Conservation (phyloP, 2,329 filamentous ascomycete species). For the Albophoma yamanashiensis region DNA sequence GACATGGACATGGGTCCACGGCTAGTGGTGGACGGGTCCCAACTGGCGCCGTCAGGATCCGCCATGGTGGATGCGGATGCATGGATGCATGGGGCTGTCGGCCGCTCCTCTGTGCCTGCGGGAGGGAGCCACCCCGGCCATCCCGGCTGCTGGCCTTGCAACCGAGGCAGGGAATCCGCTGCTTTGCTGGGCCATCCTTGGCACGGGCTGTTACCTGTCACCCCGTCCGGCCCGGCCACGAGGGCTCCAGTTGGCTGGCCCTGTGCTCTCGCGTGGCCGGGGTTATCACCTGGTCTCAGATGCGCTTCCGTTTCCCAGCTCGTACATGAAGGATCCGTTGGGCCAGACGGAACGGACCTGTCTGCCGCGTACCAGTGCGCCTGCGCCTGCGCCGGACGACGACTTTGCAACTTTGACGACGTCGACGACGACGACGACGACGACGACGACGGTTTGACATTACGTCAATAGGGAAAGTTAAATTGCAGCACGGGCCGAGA, state of each 20-base stretch:
- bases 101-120: neutral
- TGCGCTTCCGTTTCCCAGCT: neutral
- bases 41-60: neutral
- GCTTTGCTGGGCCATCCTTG: neutral
- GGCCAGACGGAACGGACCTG: neutral
- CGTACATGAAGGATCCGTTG: neutral
- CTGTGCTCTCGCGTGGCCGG: neutral
- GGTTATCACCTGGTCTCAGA: neutral
- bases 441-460: neutral
- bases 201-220: neutral
- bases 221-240: neutral
- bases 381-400: neutral
- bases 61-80: neutral
- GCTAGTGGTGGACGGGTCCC: neutral
- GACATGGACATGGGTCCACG: neutral
- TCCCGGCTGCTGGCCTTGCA: neutral
- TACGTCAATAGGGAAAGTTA: neutral
- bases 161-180: neutral
- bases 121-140: neutral
- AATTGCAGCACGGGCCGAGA: neutral
- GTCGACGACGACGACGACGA: neutral
- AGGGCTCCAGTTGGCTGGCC: neutral
- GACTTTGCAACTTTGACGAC: neutral
- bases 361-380: neutral
- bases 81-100: neutral